Evolutionary conservation across 768 basidiomycete genomes (phyloP).

Genomic region (Phallus indusiatus): DNA sequence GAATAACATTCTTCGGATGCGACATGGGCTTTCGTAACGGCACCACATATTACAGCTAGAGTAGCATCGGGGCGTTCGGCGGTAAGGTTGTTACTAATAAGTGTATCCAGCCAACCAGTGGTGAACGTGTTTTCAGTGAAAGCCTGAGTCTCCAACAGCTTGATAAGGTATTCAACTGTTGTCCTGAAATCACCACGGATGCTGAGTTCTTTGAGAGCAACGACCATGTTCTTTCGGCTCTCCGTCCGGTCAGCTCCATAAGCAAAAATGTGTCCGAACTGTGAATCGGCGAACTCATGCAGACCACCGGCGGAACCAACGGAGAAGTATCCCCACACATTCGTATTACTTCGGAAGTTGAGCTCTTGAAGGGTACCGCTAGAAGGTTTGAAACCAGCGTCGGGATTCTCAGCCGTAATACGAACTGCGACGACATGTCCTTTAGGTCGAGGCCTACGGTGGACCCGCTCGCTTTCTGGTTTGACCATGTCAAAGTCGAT

Average conservation of each 20-base stretch:
- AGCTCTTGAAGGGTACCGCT: constrained; percentile 95
- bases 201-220: constrained; percentile 94
- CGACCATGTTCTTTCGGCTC: constrained; percentile 98
- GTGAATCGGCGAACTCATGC: constrained; percentile 98
- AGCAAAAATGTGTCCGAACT: constrained; percentile 98
- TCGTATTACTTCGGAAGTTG: constrained; percentile 98
- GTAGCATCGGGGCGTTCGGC: constrained; percentile 92
- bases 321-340: constrained; percentile 99
- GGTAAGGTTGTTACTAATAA: constrained; percentile 95
- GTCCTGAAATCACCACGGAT: constrained; percentile 99
- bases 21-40: constrained; percentile 90
- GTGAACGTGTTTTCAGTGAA: constrained; percentile 98
- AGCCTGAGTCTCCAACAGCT: constrained; percentile 87
- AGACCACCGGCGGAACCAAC: constrained; percentile 92
- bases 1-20: constrained; percentile 82
- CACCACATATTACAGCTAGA: constrained; percentile 92
- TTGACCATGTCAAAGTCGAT: constrained; percentile 96
- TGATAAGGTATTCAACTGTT: constrained; percentile 98
- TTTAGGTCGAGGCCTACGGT: constrained; percentile 93
- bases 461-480: constrained; percentile 78
- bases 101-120: constrained; percentile 95
- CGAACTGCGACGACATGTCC: constrained; percentile 99
- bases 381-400: constrained; percentile 99
- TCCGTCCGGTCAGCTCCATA: constrained; percentile 95
- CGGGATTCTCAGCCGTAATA: constrained; percentile 98